Evolutionary conservation across 768 basidiomycete genomes (phyloP), one percentile per base, ranked within the genome.

Genomic region (Mycena maculata): DNA sequence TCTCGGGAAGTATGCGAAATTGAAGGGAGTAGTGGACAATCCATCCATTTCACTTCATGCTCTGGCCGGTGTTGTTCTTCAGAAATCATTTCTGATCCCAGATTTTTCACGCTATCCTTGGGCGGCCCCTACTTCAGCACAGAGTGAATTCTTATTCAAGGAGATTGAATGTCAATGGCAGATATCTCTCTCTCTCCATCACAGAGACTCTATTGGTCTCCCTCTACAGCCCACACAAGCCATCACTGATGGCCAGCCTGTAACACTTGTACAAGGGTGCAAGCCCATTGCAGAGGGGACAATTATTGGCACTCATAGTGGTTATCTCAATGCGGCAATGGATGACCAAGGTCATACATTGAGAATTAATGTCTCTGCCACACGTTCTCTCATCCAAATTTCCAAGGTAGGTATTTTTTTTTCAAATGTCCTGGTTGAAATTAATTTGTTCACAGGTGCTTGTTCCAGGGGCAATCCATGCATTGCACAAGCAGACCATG

Each of bases 121-220:
- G n/a, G n/a, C n/a, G n/a, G n/a, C n/a, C n/a, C n/a, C n/a, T n/a
- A n/a, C n/a, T n/a, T n/a, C n/a, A n/a, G n/a, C n/a, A n/a, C 57
- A 11, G 31, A 59, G 16, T 16, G 28, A 23, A 5, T 38, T 49
- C 1, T 22, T 60, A 11, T 8, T 31, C 15, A 2, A 12, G 3
- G 60, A 61, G 27, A 38, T 61, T 42, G 49, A 61, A 45, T 60
- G 58, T n/a, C 31, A 49, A 16, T 60, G 58, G 58, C 45, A 60
- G 8, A 60, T 60, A 11, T 60, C 25, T 38, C 22, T 28, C 8
- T 13, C 58, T 1, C 47, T 60, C 15, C 9, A 11, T 38, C 16
- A 11, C n/a, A 45, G n/a, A 4, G 45, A 38, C 18, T 60, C 58
- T 18, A n/a, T 60, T 20, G 58, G 58, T 0, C 36, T 60, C 1